Percentiles rank a stretch among this genome's conserved stretches.
Conservation (phyloP, 345 rosid species). For the Camelina hispida region DNA sequence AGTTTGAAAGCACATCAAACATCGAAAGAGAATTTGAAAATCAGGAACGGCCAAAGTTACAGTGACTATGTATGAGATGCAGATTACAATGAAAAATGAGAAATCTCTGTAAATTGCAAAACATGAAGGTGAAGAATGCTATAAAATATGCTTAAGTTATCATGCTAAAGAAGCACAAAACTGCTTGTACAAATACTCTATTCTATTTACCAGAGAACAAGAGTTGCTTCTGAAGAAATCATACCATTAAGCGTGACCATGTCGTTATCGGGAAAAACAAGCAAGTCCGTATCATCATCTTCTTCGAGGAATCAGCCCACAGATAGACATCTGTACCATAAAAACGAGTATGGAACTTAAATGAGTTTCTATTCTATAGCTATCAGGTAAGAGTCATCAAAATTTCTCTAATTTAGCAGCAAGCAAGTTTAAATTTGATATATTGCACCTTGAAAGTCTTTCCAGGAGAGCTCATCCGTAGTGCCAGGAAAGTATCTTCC, state of each 20-base stretch:
- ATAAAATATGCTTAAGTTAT: not conserved
- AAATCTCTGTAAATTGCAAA: not conserved
- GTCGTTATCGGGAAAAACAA: constrained; percentile 85
- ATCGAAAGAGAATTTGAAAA: not conserved
- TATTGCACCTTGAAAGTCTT: constrained; percentile 77
- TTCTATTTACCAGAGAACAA: not conserved
- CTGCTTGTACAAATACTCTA: not conserved
- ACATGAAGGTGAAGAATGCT: not conserved
- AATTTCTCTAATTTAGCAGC: not conserved
- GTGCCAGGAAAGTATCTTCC: constrained; percentile 89
- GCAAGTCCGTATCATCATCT: constrained; percentile 84
- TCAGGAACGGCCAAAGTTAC: not conserved
- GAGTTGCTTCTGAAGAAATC: constrained; percentile 36
- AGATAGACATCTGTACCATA: constrained; percentile 70
- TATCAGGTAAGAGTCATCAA: not conserved
- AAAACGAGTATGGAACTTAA: constrained; percentile 6
- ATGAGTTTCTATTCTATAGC: not conserved
- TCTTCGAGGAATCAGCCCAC: constrained; percentile 78
- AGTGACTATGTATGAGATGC: not conserved
- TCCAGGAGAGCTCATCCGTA: constrained; percentile 68
- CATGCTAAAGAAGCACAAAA: not conserved
- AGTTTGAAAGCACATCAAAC: not conserved
- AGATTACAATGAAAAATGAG: not conserved
- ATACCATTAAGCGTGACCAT: constrained; percentile 72
- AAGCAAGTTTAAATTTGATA: constrained; percentile 18